Conservation (phyloP, 306 rosid species). For the Prunus padus region DNA sequence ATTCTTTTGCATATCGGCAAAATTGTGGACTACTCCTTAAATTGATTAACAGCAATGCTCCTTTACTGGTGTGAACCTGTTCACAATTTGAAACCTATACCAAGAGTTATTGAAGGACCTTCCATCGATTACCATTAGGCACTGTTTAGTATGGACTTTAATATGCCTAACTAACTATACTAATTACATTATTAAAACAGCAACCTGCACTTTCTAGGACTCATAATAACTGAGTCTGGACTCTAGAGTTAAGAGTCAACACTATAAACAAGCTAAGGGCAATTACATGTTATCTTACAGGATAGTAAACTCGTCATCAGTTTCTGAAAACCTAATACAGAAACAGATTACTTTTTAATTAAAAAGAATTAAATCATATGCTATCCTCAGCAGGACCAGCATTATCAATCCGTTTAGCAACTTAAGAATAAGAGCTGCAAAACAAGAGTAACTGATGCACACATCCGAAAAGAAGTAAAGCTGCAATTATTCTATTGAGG, state of each 20-base stretch:
- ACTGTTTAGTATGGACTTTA: neutral
- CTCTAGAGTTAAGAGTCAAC: too few relatives aligned
- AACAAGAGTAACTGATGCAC: neutral
- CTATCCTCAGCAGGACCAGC: neutral
- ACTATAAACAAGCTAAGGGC: too few relatives aligned
- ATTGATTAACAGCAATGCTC: neutral
- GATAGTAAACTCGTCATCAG: too few relatives aligned
- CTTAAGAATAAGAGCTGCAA: neutral
- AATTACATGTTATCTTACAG: too few relatives aligned
- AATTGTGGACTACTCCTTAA: neutral
- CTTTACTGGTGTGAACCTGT: neutral
- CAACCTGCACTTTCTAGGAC: neutral
- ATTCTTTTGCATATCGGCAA: neutral
- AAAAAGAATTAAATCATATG: neutral
- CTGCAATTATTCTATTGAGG: neutral
- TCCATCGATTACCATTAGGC: neutral
- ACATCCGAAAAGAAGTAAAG: neutral
- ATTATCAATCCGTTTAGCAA: neutral
- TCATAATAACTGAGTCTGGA: too few relatives aligned
- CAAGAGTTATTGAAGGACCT: neutral
- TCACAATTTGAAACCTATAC: neutral
- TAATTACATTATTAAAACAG: neutral
- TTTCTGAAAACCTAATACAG: too few relatives aligned
- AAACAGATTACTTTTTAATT: neutral
- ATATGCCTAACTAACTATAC: too few relatives aligned